phyloP scores from a whole-genome alignment of 179 eudicot species.

The Drosera spatulata region DNA sequence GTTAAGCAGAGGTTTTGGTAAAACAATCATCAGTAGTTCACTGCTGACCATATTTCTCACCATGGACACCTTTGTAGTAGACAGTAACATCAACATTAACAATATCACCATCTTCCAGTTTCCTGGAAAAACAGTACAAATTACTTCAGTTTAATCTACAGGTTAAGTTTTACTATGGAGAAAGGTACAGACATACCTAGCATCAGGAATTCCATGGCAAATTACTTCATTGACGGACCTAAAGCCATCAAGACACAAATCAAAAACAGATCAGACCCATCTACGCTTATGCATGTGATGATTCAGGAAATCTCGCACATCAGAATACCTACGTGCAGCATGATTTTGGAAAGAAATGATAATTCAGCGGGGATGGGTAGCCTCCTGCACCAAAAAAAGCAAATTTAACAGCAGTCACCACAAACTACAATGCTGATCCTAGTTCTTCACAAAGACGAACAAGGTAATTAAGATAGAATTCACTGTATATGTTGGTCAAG shows the following conservation, averaged over 20 bases:
- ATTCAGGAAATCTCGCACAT: conserved; percentile 13
- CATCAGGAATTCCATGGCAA: conserved; percentile 99
- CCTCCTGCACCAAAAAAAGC: conserved; percentile 47
- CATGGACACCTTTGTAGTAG: conserved; percentile 92
- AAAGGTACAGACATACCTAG: conserved; percentile 32
- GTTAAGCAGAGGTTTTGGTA: too few species aligned
- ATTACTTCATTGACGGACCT: conserved; percentile 98
- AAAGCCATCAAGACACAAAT: conserved; percentile 10
- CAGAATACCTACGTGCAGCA: conserved; percentile 99
- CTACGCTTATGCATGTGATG: background rate
- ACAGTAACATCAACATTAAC: conserved; percentile 96
- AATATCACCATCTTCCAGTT: conserved; percentile 95
- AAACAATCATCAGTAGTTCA: background rate
- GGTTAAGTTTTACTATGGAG: too few species aligned
- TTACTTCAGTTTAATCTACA: background rate
- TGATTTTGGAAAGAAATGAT: conserved; percentile 94
- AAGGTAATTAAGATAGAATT: too few species aligned
- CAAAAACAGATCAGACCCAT: conserved; percentile 4
- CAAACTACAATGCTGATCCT: too few species aligned
- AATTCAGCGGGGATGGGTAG: conserved; percentile 95
- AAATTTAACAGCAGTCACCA: too few species aligned
- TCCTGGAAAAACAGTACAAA: conserved; percentile 36
- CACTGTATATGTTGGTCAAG: too few species aligned
- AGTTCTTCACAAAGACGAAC: too few species aligned
- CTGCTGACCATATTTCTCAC: conserved; percentile 25